A percentile compares a stretch with the other conserved stretches of the same genome.
phyloP scores from a whole-genome alignment of 1,284 basidiomycete species.

The Ceratobasidium sp. region DNA sequence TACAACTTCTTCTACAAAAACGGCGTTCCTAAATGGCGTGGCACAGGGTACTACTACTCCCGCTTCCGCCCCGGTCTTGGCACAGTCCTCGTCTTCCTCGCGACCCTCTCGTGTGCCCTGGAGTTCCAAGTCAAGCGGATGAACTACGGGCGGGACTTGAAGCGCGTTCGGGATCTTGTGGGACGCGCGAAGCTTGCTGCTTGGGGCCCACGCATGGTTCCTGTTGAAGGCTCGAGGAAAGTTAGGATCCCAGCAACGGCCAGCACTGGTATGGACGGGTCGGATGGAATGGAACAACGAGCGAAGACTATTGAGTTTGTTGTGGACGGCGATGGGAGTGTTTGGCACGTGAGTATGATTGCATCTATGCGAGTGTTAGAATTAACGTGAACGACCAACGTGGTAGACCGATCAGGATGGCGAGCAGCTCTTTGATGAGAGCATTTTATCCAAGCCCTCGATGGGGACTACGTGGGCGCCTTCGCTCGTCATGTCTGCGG shows the following conservation, averaged over 20 bases:
- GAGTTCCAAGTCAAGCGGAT: slow-evolving; percentile 83
- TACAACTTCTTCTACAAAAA: slow-evolving; percentile 94
- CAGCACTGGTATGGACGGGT: no score
- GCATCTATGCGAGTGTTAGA: not conserved
- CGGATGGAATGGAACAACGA: not conserved
- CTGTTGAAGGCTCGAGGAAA: slow-evolving; percentile 71
- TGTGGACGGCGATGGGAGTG: slow-evolving; percentile 71
- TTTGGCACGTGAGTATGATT: slow-evolving; percentile 71
- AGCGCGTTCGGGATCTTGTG: slow-evolving; percentile 73
- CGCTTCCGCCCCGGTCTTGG: slow-evolving; percentile 90
- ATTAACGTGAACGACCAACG: not conserved
- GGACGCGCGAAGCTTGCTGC: slow-evolving; percentile 72
- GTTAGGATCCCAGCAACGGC: slow-evolving; percentile 77
- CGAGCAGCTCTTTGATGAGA: slow-evolving; percentile 46
- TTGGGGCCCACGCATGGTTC: slow-evolving; percentile 77
- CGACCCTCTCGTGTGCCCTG: slow-evolving; percentile 74
- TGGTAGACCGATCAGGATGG: slow-evolving; percentile 38
- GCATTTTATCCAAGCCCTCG: slow-evolving; percentile 44
- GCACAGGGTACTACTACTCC: slow-evolving; percentile 89
- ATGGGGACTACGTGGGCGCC: slow-evolving; percentile 47
- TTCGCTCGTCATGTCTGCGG: slow-evolving; percentile 34
- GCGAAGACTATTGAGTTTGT: slow-evolving; percentile 73
- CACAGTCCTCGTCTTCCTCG: slow-evolving; percentile 79
- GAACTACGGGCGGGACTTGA: slow-evolving; percentile 78
- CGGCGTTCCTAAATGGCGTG: slow-evolving; percentile 89